phyloP scores from a whole-genome alignment of 306 rosid species.

The Canavalia ensiformis region DNA sequence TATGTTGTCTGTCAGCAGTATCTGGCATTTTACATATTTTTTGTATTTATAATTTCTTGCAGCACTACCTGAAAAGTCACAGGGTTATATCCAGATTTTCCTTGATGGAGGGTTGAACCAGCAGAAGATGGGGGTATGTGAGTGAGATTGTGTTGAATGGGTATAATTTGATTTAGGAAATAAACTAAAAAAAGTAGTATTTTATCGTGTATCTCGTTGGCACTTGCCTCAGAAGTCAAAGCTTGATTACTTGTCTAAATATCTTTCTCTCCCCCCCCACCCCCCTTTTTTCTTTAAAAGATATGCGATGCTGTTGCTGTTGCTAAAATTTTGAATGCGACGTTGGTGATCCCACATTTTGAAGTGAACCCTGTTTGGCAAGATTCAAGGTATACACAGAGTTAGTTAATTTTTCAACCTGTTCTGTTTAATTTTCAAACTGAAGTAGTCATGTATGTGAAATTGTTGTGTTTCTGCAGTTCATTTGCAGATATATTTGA shows the following conservation, averaged over 20 bases:
- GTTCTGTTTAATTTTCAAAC: slow-evolving; percentile 8
- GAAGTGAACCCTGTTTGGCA: slow-evolving; percentile 97
- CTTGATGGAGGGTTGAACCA: slow-evolving; percentile 99
- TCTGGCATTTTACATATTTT: slow-evolving; percentile 34
- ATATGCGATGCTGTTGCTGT: slow-evolving; percentile 98
- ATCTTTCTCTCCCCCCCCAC: not conserved
- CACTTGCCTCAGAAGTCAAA: slow-evolving; percentile 13
- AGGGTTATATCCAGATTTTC: slow-evolving; percentile 85
- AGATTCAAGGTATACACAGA: slow-evolving; percentile 79
- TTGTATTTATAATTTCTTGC: slow-evolving; percentile 48
- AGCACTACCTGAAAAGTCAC: slow-evolving; percentile 72
- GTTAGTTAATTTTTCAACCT: slow-evolving; percentile 28
- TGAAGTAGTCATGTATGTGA: slow-evolving; percentile 17
- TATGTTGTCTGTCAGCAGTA: not conserved
- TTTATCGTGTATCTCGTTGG: slow-evolving; percentile 30
- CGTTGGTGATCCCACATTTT: slow-evolving; percentile 88
- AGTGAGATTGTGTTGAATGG: slow-evolving; percentile 43
- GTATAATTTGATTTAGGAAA: slow-evolving; percentile 40
- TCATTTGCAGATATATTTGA: slow-evolving; percentile 92
- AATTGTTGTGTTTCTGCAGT: slow-evolving; percentile 61
- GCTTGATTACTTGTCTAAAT: slow-evolving; percentile 34
- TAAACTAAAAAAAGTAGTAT: slow-evolving; percentile 43
- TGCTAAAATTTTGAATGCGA: slow-evolving; percentile 88
- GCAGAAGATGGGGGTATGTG: slow-evolving; percentile 98
- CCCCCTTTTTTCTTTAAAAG: slow-evolving; percentile 49